phyloP scores from a whole-genome alignment of 208 protist genomes.

The Trypanosomatidae sp. region DNA sequence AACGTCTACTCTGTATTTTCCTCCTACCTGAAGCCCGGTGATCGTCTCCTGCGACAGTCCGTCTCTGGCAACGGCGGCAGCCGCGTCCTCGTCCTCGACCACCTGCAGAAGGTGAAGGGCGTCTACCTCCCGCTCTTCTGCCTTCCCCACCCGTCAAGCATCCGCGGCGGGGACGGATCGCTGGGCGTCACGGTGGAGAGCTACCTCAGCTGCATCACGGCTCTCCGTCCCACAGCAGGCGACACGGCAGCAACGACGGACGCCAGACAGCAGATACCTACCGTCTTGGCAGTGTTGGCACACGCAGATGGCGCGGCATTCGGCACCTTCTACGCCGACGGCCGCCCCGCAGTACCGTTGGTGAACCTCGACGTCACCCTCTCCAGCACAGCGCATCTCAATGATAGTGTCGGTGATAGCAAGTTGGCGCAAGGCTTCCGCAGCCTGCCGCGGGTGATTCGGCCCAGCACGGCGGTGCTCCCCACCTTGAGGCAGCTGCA shows the following conservation, averaged over 20 bases:
- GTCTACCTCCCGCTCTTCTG: conserved; percentile 77
- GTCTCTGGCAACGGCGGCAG: conserved; percentile 48
- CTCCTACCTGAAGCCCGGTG: conserved; percentile 40
- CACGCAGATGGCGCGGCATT: no score
- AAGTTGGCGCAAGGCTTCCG: no score
- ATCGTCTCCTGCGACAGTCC: conserved; percentile 78
- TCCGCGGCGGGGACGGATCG: conserved; percentile 32
- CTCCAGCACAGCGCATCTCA: no score
- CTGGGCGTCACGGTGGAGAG: conserved; percentile 58
- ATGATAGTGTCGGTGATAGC: no score
- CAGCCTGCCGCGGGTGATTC: no score
- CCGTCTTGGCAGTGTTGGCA: no score
- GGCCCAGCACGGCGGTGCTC: no score
- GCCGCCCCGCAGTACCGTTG: no score
- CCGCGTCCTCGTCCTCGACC: conserved; percentile 79
- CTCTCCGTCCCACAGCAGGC: background rate
- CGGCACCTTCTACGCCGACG: no score
- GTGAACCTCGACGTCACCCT: no score
- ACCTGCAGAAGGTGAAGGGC: conserved; percentile 71
- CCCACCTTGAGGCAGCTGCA: no score
- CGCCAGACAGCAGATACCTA: no score
- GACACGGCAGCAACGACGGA: background rate
- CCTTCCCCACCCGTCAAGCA: conserved; percentile 56
- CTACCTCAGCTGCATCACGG: conserved; percentile 40
- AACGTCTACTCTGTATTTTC: conserved; percentile 37